Conservation (phyloP, 805 yeast genomes). For the Helenozyma rhizophorensis region DNA sequence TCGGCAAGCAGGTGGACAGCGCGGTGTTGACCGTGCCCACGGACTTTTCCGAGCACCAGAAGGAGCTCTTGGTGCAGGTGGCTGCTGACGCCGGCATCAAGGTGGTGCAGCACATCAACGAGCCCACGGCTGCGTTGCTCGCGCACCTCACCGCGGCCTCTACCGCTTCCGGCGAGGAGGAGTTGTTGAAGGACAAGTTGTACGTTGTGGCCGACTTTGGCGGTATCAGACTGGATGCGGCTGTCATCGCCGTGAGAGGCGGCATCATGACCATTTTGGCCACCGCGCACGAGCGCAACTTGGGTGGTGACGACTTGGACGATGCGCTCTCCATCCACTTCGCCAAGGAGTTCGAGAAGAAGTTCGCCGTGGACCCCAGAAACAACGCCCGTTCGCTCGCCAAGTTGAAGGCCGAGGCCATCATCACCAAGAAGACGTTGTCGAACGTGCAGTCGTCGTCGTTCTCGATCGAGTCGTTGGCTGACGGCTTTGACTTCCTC, state of each 20-base stretch:
- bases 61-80: conserved; percentile 54
- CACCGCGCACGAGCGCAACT: conserved; percentile 72
- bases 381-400: conserved; percentile 80
- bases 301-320: conserved; percentile 90
- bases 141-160: conserved; percentile 58
- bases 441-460: conserved; percentile 86
- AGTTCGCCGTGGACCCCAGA: conserved; percentile 75
- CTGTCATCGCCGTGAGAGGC: conserved; percentile 88
- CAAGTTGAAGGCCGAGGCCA: conserved; percentile 79
- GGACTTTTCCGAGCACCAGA: conserved; percentile 73
- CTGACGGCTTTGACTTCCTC: conserved; percentile 92
- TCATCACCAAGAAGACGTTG: conserved; percentile 83
- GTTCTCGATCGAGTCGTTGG: conserved; percentile 90
- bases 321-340: conserved; percentile 74
- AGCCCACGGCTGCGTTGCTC: conserved; percentile 87
- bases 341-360: conserved; percentile 92
- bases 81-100: conserved; percentile 70
- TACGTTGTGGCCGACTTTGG: conserved; percentile 96
- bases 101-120: conserved; percentile 83
- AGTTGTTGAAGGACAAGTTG: conserved; percentile 58
- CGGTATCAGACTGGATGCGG: conserved; percentile 93
- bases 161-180: conserved; percentile 29
- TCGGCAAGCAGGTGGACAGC: conserved; percentile 76
- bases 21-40: conserved; percentile 90
- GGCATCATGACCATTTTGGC: conserved; percentile 88